phyloP scores from a whole-genome alignment of 1,139 yeast genomes.

The Debaryomyces nepalensis region DNA sequence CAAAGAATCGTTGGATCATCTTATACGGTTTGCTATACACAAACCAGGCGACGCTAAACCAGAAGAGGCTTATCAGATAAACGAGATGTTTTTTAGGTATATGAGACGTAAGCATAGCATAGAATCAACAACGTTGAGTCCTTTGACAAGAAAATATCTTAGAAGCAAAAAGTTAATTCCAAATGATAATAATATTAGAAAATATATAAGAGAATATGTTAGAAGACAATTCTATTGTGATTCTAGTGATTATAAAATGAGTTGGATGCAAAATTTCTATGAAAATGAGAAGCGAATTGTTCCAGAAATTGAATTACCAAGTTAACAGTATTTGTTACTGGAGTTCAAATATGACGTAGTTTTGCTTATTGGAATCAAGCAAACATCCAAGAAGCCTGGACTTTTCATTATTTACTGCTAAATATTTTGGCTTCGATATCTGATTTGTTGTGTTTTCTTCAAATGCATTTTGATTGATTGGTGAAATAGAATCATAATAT shows the following conservation, averaged over 20 bases:
- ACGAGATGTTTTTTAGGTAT: slow-evolving; percentile 34
- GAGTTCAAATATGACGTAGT: slow-evolving; percentile 40
- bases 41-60: slow-evolving; percentile 14
- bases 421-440: slow-evolving; percentile 22
- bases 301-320: slow-evolving; percentile 5
- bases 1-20: slow-evolving; percentile 21
- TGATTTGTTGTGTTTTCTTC: slow-evolving; percentile 9
- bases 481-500: slow-evolving; percentile 14
- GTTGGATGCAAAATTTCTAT: slow-evolving; percentile 34
- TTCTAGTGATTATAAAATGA: slow-evolving; percentile 23
- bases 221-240: slow-evolving; percentile 37
- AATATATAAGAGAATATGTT: slow-evolving; percentile 35
- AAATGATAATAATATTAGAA: slow-evolving; percentile 35
- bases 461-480: slow-evolving; percentile 10
- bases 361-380: slow-evolving; percentile 41
- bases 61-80: slow-evolving; percentile 20
- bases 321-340: slow-evolving; percentile 1
- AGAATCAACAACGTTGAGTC: slow-evolving; percentile 21
- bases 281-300: slow-evolving; percentile 17
- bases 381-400: slow-evolving; percentile 41
- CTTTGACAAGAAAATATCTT: slow-evolving; percentile 22
- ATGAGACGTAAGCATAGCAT: slow-evolving; percentile 28
- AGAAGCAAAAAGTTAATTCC: slow-evolving; percentile 38
- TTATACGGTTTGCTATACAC: slow-evolving; percentile 23
- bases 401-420: slow-evolving; percentile 31